Conservation (phyloP, 2,329 filamentous ascomycete species). For the Diaporthe vexans region DNA sequence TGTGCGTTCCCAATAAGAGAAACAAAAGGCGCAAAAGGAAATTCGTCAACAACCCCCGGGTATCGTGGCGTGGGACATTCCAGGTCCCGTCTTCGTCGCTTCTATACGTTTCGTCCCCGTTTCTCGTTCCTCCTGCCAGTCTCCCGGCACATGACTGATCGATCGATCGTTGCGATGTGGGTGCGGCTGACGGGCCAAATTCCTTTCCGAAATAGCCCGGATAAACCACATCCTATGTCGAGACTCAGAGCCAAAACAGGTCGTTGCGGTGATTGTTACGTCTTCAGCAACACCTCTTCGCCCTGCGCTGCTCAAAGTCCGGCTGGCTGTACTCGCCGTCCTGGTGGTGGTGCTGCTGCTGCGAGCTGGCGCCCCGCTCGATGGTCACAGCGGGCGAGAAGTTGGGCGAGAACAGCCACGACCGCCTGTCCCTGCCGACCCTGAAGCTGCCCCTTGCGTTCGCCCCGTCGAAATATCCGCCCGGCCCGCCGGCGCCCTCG, state of each 20-base stretch:
- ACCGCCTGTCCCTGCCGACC: constrained; percentile 69
- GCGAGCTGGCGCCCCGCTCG: constrained; percentile 54
- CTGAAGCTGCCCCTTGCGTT: constrained; percentile 67
- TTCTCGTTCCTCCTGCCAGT: neutral
- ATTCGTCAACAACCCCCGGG: constrained; percentile 31
- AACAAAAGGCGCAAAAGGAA: neutral
- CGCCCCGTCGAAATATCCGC: constrained; percentile 64
- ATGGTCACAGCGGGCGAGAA: constrained; percentile 66
- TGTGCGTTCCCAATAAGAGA: neutral
- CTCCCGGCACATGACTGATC: neutral
- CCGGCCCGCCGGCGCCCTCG: constrained; percentile 40
- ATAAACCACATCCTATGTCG: neutral
- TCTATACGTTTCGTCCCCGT: neutral
- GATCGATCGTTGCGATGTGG: too few relatives aligned
- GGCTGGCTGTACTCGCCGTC: constrained; percentile 46
- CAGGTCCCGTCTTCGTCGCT: constrained; percentile 19
- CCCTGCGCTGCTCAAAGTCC: constrained; percentile 42
- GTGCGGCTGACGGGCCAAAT: too few relatives aligned
- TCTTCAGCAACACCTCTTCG: constrained; percentile 40
- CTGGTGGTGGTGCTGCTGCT: constrained; percentile 9
- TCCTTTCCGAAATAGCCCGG: too few relatives aligned
- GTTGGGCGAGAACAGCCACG: constrained; percentile 72
- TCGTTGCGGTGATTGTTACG: neutral
- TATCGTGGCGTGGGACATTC: constrained; percentile 29
- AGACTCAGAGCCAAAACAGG: neutral